These are phyloP conservation scores for Ustilago bromivora DNA, from an alignment of 1,284 basidiomycete species.

Conservation along the genomic window DNA sequence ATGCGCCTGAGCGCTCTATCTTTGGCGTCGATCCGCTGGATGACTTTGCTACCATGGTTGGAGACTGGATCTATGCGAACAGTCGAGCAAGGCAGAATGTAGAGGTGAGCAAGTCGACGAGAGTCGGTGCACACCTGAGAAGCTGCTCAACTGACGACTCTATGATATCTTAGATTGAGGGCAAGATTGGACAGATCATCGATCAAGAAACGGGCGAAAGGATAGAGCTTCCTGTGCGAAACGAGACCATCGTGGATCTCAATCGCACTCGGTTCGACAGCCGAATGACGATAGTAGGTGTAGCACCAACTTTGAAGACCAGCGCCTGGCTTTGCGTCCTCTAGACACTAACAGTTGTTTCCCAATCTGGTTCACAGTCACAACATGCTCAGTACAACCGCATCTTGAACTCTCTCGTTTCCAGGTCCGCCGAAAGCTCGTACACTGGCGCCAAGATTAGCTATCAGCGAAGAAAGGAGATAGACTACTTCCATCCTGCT, in stretches of 20 bases:
- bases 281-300: slow-evolving; percentile 85
- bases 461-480: slow-evolving; percentile 82
- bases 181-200: slow-evolving; percentile 86
- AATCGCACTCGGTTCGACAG: slow-evolving; percentile 78
- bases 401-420: slow-evolving; percentile 80
- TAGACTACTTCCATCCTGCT: slow-evolving; percentile 81
- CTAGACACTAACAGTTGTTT: neutral
- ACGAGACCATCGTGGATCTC: slow-evolving; percentile 78
- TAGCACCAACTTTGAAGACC: neutral
- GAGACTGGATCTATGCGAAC: slow-evolving; percentile 80
- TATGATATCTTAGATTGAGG: slow-evolving; percentile 78
- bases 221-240: slow-evolving; percentile 78
- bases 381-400: slow-evolving; percentile 89
- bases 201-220: slow-evolving; percentile 76
- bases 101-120: slow-evolving; percentile 70
- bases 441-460: slow-evolving; percentile 75
- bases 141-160: neutral
- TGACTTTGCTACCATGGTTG: slow-evolving; percentile 90
- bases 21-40: slow-evolving; percentile 92
- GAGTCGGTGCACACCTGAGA: neutral
- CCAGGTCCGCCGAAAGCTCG: slow-evolving; percentile 65
- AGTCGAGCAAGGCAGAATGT: slow-evolving; percentile 71
- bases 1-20: slow-evolving; percentile 80
- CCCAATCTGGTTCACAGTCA: slow-evolving; percentile 72
- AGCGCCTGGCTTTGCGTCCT: neutral